Conservation (phyloP, 176 grass and related monocot genomes). For the Puccinellia tenuiflora region DNA sequence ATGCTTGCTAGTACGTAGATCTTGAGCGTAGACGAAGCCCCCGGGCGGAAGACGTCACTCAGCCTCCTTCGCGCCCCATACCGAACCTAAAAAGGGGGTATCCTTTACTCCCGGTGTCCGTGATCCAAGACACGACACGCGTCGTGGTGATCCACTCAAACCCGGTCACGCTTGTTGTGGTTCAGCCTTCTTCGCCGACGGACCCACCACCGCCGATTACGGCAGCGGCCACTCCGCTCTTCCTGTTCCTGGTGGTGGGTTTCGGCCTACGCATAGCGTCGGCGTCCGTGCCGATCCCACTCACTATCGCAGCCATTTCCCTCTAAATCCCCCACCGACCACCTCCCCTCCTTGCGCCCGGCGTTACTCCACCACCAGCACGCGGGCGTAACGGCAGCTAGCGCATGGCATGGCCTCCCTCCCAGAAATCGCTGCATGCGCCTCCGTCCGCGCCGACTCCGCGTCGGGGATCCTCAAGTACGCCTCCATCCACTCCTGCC, state of each 20-base stretch:
- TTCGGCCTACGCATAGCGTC: slow-evolving; percentile 11
- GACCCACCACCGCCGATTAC: neutral
- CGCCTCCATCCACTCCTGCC: slow-evolving; percentile 58
- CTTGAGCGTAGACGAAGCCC: too few species aligned
- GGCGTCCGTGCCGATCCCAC: slow-evolving; percentile 21
- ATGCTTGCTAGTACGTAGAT: too few species aligned
- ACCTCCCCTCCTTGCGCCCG: neutral
- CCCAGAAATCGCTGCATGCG: neutral
- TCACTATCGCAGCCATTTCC: neutral
- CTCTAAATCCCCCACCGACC: neutral
- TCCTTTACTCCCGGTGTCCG: too few species aligned
- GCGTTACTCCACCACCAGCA: neutral
- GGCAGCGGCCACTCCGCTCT: neutral
- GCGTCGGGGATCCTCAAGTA: slow-evolving; percentile 57
- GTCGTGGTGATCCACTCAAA: too few species aligned
- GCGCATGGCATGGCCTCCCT: slow-evolving; percentile 21
- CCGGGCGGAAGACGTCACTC: too few species aligned
- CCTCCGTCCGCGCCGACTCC: slow-evolving; percentile 14
- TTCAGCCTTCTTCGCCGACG: too few species aligned
- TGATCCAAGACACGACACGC: too few species aligned
- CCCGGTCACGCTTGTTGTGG: too few species aligned
- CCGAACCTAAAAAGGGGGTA: too few species aligned
- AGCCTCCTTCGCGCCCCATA: too few species aligned
- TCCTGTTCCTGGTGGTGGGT: neutral
- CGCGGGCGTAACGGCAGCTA: too few species aligned